phyloP scores from a whole-genome alignment of 176 grass and related monocot genomes.

The Dendrocalamus sinicus region DNA sequence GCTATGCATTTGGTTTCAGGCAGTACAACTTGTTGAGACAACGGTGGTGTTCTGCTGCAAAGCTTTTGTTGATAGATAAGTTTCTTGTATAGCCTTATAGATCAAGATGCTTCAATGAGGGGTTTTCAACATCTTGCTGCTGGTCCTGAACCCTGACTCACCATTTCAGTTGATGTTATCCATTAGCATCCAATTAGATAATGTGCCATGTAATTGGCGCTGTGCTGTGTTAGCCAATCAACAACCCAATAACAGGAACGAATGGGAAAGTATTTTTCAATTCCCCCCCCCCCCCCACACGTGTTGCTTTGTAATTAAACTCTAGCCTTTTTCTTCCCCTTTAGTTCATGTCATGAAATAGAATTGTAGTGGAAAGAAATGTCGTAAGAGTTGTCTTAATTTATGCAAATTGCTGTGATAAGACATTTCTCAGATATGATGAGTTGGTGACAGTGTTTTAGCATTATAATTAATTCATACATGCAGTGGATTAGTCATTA shows the following conservation, averaged over 20 bases:
- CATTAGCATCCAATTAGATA: slow-evolving; percentile 29
- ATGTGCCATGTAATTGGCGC: slow-evolving; percentile 23
- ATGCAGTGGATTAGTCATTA: slow-evolving; percentile 26
- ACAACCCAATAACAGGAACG: slow-evolving; percentile 41
- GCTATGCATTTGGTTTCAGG: slow-evolving; percentile 35
- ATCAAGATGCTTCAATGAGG: slow-evolving; percentile 41
- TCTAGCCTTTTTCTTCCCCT: slow-evolving; percentile 23
- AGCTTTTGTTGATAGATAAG: slow-evolving; percentile 55
- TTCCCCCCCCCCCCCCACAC: neutral
- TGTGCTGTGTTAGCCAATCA: slow-evolving; percentile 45
- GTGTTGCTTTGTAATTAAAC: slow-evolving; percentile 61
- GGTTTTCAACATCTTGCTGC: slow-evolving; percentile 50
- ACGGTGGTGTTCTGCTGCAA: slow-evolving; percentile 41
- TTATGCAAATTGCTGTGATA: slow-evolving; percentile 41
- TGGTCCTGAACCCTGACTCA: slow-evolving; percentile 35
- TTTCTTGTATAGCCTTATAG: slow-evolving; percentile 65
- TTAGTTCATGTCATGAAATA: slow-evolving; percentile 37
- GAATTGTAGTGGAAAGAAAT: slow-evolving; percentile 45
- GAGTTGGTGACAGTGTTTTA: slow-evolving; percentile 16
- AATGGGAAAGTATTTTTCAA: slow-evolving; percentile 34
- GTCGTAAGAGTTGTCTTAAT: slow-evolving; percentile 27
- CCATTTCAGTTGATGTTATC: slow-evolving; percentile 31
- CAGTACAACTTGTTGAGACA: slow-evolving; percentile 31
- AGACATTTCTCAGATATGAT: slow-evolving; percentile 26
- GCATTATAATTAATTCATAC: neutral